These are phyloP conservation scores for Pythium pyrilobum DNA, from an alignment of 352 stramenopile genomes.

Conservation along the genomic window DNA sequence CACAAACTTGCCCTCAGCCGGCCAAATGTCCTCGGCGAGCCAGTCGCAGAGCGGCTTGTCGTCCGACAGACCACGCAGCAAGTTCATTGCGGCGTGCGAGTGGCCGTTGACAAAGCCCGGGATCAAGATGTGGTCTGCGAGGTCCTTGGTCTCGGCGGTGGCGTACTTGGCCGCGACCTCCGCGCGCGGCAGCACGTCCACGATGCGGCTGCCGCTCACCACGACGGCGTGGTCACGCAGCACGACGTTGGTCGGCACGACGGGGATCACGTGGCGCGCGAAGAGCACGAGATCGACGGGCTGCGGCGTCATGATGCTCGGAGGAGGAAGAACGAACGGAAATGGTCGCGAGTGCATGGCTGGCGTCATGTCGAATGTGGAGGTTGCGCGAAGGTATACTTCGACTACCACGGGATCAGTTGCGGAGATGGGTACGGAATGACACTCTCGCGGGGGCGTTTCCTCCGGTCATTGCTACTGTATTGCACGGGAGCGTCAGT, in stretches of 20 bases:
- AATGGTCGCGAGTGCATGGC: not conserved
- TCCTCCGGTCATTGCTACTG: not conserved
- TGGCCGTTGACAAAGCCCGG: constrained; percentile 86
- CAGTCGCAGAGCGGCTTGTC: constrained; percentile 84
- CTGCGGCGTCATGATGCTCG: constrained; percentile 17
- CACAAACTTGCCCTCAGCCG: constrained; percentile 75
- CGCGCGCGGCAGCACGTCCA: constrained; percentile 61
- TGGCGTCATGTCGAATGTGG: not conserved
- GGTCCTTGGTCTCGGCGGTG: constrained; percentile 33
- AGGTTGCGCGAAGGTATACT: constrained; percentile 16
- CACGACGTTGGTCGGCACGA: constrained; percentile 67
- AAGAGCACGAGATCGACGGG: constrained; percentile 69
- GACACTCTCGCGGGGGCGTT: constrained; percentile 7
- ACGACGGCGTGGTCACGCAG: constrained; percentile 75
- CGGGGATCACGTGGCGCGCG: constrained; percentile 73
- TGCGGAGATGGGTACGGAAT: constrained; percentile 2
- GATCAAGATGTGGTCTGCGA: constrained; percentile 67
- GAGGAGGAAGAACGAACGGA: not conserved
- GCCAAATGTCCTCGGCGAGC: constrained; percentile 84
- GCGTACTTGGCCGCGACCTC: constrained; percentile 50
- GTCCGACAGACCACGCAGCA: constrained; percentile 82
- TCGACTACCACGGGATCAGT: not conserved
- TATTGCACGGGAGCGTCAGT: not conserved
- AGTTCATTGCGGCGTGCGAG: constrained; percentile 83
- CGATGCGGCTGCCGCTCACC: constrained; percentile 57